A percentile compares a stretch with the other conserved stretches of the same genome.
Conservation (phyloP, 805 yeast genomes). For the Lipomyces lipofer region DNA sequence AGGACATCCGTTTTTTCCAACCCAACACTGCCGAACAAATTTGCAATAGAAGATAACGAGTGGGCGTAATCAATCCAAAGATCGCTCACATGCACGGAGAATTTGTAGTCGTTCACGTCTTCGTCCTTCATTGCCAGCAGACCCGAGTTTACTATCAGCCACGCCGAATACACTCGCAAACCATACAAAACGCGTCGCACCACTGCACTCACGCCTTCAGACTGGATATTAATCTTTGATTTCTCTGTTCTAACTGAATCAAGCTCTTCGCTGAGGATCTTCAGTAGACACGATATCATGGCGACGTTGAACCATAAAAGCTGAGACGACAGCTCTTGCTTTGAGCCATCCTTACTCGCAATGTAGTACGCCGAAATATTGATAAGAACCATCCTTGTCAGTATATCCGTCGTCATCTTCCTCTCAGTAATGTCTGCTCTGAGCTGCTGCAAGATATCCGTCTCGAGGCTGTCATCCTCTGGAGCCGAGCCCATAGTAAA, state of each 20-base stretch:
- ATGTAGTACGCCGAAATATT: slow-evolving; percentile 20
- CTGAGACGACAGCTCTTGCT: not conserved
- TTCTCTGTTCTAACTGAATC: not conserved
- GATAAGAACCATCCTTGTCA: slow-evolving; percentile 13
- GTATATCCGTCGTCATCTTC: slow-evolving; percentile 14
- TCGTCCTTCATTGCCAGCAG: not conserved
- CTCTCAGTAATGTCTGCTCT: slow-evolving; percentile 4
- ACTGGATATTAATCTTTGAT: not conserved
- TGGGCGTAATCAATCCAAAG: slow-evolving; percentile 19
- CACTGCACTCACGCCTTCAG: not conserved
- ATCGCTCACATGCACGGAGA: not conserved
- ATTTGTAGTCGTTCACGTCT: not conserved
- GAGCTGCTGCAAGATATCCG: slow-evolving; percentile 2
- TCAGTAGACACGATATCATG: not conserved
- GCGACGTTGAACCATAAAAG: slow-evolving; percentile 2
- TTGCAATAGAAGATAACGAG: slow-evolving; percentile 11
- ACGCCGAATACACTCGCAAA: slow-evolving; percentile 19
- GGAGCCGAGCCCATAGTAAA: not conserved
- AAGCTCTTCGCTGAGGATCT: slow-evolving; percentile 9
- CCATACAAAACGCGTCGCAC: slow-evolving; percentile 14
- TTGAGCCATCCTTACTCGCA: slow-evolving; percentile 1
- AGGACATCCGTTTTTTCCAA: slow-evolving; percentile 17
- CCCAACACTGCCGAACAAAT: slow-evolving; percentile 4
- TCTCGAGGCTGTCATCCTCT: not conserved
- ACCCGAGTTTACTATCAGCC: slow-evolving; percentile 10